Evolutionary conservation across 164 flowering plant species (phyloP).

Genomic region (Aristolochia contorta): DNA sequence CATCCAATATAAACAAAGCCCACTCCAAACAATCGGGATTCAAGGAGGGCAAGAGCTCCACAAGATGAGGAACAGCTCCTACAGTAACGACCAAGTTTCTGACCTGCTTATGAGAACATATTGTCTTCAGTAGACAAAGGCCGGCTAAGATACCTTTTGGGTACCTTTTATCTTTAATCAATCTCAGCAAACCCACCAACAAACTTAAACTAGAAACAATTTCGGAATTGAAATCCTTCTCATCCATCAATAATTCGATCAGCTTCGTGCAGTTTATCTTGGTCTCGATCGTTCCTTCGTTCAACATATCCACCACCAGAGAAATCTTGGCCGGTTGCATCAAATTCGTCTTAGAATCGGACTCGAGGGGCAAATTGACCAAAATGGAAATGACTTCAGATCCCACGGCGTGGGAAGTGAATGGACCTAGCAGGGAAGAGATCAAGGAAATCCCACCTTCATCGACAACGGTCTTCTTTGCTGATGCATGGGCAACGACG

Average conservation of each 20-base stretch:
- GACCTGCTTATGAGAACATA: slow-evolving; percentile 44
- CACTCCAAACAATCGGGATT: slow-evolving; percentile 60
- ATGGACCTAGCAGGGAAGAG: slow-evolving; percentile 64
- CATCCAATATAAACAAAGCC: slow-evolving; percentile 52
- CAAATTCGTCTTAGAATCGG: slow-evolving; percentile 44
- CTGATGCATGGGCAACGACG: slow-evolving; percentile 44
- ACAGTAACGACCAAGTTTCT: slow-evolving; percentile 47
- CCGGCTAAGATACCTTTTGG: slow-evolving; percentile 55
- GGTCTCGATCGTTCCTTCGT: slow-evolving; percentile 77
- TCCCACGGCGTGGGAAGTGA: slow-evolving; percentile 85
- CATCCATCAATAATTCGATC: slow-evolving; percentile 58
- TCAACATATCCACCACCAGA: slow-evolving; percentile 68
- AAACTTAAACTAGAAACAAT: slow-evolving; percentile 64
- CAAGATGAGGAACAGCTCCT: slow-evolving; percentile 66
- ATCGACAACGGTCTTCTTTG: slow-evolving; percentile 52
- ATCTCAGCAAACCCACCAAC: slow-evolving; percentile 73
- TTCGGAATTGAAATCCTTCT: slow-evolving; percentile 46
- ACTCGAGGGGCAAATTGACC: slow-evolving; percentile 60
- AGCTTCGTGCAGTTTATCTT: slow-evolving; percentile 65
- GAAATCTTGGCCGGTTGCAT: slow-evolving; percentile 79
- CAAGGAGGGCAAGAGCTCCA: slow-evolving; percentile 50
- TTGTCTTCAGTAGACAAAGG: slow-evolving; percentile 45
- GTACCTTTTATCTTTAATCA: slow-evolving; percentile 63
- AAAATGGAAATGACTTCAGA: slow-evolving; percentile 69
- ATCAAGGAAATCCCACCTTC: slow-evolving; percentile 56